phyloP scores from a whole-genome alignment of 2,329 filamentous ascomycete species.

The Aschersonia sp. region DNA sequence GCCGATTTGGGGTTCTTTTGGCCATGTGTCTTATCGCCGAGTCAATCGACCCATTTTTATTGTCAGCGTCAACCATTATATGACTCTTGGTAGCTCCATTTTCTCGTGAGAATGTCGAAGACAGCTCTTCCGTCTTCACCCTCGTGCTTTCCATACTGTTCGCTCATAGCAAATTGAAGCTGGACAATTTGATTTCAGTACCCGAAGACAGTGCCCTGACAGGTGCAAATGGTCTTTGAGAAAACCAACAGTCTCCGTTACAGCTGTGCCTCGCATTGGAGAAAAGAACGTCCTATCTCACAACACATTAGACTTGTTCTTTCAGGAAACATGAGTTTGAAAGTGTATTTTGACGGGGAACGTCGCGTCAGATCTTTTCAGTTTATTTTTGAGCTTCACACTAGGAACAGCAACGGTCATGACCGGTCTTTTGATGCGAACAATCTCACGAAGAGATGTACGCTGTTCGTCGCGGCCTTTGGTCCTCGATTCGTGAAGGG shows the following conservation, averaged over 20 bases:
- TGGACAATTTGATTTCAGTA: neutral
- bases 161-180: constrained; percentile 1
- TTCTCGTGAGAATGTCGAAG: neutral
- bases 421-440: constrained; percentile 10
- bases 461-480: constrained; percentile 45
- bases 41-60: neutral
- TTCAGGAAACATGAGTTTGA: neutral
- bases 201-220: neutral
- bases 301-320: too few species aligned
- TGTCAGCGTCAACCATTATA: neutral
- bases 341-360: neutral
- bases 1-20: constrained; percentile 2
- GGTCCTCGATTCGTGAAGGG: constrained; percentile 31
- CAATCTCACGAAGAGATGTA: neutral
- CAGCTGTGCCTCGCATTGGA: too few species aligned
- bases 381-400: constrained; percentile 39
- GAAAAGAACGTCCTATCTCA: too few species aligned
- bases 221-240: too few species aligned
- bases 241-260: too few species aligned
- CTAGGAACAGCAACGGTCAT: constrained; percentile 35
- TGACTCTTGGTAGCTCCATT: neutral
- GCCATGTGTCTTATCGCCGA: constrained; percentile 1
- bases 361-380: constrained; percentile 61
- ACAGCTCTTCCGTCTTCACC: neutral
- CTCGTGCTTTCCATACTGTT: constrained; percentile 3